Evolutionary conservation across 2,329 filamentous ascomycete genomes (phyloP), one percentile per base, ranked within the genome.

Genomic region (Pyrenophora tritici-repentis): DNA sequence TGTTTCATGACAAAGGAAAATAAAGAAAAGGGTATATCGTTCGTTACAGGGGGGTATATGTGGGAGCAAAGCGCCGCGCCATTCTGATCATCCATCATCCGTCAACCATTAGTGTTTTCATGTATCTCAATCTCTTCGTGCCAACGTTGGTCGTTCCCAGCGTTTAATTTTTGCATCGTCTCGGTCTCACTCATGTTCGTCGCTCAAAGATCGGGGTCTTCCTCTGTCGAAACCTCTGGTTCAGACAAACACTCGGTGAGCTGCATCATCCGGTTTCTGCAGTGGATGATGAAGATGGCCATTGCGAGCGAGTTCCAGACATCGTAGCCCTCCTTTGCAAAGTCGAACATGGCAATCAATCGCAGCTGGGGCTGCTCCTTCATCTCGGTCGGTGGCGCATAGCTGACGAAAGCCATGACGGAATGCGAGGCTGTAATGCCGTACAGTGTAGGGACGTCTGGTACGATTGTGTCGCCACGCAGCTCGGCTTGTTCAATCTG

Each of bases 291-390:
- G 5, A 82, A 71, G 50, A 86, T 82, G 0, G 83, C 81, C 42
- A 86, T 58, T 0, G 82, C 81, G 3, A 86, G 71, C 4, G 79
- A 76, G 61, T 84, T 84, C 83, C 83, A 86, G 2, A 85, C 82
- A 62, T 86, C 83, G 52, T 81, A 80, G 1, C 77, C 77, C 7
- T 69, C 65, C 36, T 82, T 76, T 3, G 74, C 75, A 47, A 84
- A 78, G 61, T 86, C 79, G 56, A 84, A 81, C 44, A 79, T 76
- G 4, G 76, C 78, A 42, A 85, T 76, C 9, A 75, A 75, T 9
- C 73, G 67, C 6, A 78, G 42, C 56, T 53, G 46, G 9, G 61
- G 56, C 39, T 62, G 56, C 2, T 53, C 50, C 48, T 61, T 43
- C 20, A 58, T 57, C 38, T 66, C 56, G 2, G 60, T 57, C 2